Percentiles rank a stretch among this genome's conserved stretches.
Evolutionary conservation across 768 basidiomycete species (phyloP).

Genomic region (Sistotremastrum niveocremeum): DNA sequence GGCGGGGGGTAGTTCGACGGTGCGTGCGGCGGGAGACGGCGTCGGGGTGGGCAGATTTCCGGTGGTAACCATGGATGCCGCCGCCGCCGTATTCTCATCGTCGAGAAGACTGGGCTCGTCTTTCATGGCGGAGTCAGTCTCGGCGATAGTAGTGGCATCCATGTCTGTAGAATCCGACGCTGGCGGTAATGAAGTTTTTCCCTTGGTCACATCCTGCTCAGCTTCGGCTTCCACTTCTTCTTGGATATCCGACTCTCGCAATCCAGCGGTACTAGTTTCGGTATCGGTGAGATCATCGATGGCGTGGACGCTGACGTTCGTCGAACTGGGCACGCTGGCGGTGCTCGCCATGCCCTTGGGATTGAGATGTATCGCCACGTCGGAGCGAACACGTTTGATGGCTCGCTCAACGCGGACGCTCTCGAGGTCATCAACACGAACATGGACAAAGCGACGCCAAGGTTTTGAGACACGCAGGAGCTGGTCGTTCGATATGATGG

Average conservation of each 20-base stretch:
- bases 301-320: slow-evolving; percentile 20
- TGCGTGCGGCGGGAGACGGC: slow-evolving; percentile 4
- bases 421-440: slow-evolving; percentile 78
- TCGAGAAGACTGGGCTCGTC: too few species aligned
- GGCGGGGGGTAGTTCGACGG: slow-evolving; percentile 12
- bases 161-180: background rate
- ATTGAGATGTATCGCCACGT: slow-evolving; percentile 57
- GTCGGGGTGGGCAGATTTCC: slow-evolving; percentile 1
- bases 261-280: slow-evolving; percentile 13
- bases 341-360: slow-evolving; percentile 4
- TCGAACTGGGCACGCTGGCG: slow-evolving; percentile 15
- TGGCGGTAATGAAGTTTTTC: background rate
- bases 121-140: background rate
- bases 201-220: slow-evolving; percentile 5
- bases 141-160: slow-evolving; percentile 7
- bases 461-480: slow-evolving; percentile 47
- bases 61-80: background rate
- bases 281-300: slow-evolving; percentile 13
- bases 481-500: slow-evolving; percentile 57
- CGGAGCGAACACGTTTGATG: slow-evolving; percentile 77
- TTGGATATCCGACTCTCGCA: slow-evolving; percentile 3
- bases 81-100: too few species aligned
- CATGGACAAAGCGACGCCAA: slow-evolving; percentile 80
- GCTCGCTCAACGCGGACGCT: slow-evolving; percentile 78
- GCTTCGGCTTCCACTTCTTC: slow-evolving; percentile 10